Conservation (phyloP, 805 yeast species). For the Wickerhamiella kazuoi region DNA sequence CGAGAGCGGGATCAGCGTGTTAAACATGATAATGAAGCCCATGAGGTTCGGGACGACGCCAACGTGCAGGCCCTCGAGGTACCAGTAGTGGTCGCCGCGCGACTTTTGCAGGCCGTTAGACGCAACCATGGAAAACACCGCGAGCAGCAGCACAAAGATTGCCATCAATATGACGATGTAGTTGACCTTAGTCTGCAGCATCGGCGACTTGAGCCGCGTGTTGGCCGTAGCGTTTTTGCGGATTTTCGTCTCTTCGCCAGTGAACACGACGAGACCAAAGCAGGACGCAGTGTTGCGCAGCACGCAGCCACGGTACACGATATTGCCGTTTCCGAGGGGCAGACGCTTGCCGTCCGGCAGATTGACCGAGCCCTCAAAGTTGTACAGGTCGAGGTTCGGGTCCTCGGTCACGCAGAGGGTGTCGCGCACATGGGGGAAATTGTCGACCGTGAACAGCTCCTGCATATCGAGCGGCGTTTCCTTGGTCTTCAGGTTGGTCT, state of each 20-base stretch:
- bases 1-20: constrained; percentile 87
- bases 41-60: constrained; percentile 79
- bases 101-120: constrained; percentile 27
- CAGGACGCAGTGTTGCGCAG: constrained; percentile 64
- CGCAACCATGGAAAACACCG: constrained; percentile 71
- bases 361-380: constrained; percentile 54
- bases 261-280: constrained; percentile 69
- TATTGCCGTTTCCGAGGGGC: constrained; percentile 63
- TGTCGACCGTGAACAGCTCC: constrained; percentile 23
- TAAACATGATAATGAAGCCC: constrained; percentile 95
- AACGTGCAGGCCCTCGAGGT: constrained; percentile 50
- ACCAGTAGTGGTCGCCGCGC: constrained; percentile 42
- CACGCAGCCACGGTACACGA: constrained; percentile 81
- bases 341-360: constrained; percentile 25
- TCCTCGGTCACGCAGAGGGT: constrained; percentile 61
- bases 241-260: constrained; percentile 92
- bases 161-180: constrained; percentile 80
- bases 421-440: constrained; percentile 33
- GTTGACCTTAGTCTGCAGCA: constrained; percentile 68
- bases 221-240: constrained; percentile 86
- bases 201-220: constrained; percentile 86
- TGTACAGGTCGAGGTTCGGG: constrained; percentile 81
- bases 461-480: constrained; percentile 49
- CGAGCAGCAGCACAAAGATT: constrained; percentile 48
- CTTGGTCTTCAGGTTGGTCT: constrained; percentile 72